Percentiles rank a stretch among this genome's conserved stretches.
Evolutionary conservation across 73 alveolate genomes (phyloP).

Genomic region (Tetrahymena elliotti): DNA sequence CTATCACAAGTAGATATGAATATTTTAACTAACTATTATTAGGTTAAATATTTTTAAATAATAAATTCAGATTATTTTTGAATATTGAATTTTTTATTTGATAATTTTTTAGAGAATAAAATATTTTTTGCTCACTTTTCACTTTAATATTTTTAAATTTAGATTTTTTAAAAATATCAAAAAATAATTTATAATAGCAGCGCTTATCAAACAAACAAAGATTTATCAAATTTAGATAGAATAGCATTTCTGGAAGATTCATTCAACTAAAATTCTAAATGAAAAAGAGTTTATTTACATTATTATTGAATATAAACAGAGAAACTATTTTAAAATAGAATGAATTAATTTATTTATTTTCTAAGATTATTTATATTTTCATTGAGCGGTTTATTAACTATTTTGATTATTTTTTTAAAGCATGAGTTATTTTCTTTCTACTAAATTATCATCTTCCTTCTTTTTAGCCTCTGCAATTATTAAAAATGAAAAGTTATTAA

Average conservation of each 20-base stretch:
- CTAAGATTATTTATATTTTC: not conserved
- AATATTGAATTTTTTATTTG: too few relatives aligned
- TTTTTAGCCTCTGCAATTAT: not conserved
- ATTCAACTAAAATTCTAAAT: not conserved
- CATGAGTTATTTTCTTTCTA: not conserved
- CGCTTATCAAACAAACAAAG: not conserved
- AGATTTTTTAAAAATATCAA: not conserved
- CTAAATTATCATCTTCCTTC: not conserved
- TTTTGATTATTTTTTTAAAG: not conserved
- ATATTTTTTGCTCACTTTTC: too few relatives aligned
- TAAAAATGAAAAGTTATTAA: not conserved
- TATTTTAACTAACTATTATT: too few relatives aligned
- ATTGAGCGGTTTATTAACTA: not conserved
- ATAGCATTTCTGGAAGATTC: not conserved
- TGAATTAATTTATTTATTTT: not conserved
- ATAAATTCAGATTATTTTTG: too few relatives aligned
- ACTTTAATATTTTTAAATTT: too few relatives aligned
- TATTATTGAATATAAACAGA: not conserved
- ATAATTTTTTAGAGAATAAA: too few relatives aligned
- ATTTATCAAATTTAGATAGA: not conserved
- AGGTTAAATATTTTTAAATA: too few relatives aligned
- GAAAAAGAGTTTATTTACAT: not conserved
- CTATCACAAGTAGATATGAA: too few relatives aligned
- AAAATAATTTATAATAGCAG: too few relatives aligned
- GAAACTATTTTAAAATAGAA: not conserved